Evolutionary conservation across 176 grass and related monocot genomes (phyloP).

Genomic region (Olyra latifolia): DNA sequence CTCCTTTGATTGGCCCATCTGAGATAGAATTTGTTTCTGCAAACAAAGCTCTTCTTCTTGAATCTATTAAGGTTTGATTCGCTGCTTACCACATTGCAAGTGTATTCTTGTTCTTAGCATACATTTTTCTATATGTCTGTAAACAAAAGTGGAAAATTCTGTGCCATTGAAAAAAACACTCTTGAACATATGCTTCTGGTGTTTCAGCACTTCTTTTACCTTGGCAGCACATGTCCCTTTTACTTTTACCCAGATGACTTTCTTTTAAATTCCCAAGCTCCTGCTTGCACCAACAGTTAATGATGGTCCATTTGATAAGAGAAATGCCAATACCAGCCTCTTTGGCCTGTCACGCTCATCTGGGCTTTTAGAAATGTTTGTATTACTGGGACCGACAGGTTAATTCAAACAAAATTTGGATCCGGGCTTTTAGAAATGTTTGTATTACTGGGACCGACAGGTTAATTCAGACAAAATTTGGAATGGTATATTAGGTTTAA

Average conservation of each 20-base stretch:
- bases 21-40: slow-evolving; percentile 49
- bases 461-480: neutral
- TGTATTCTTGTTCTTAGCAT: neutral
- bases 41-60: slow-evolving; percentile 66
- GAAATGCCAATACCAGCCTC: slow-evolving; percentile 9
- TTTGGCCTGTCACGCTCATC: slow-evolving; percentile 24
- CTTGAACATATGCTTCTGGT: neutral
- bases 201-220: neutral
- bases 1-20: slow-evolving; percentile 61
- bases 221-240: neutral
- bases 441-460: neutral
- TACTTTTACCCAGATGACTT: slow-evolving; percentile 14
- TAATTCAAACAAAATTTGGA: too few relatives aligned
- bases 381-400: neutral
- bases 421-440: slow-evolving; percentile 9
- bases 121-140: slow-evolving; percentile 21
- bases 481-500: neutral
- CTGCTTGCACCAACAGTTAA: slow-evolving; percentile 13
- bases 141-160: slow-evolving; percentile 7
- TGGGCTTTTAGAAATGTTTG: neutral
- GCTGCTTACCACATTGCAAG: neutral
- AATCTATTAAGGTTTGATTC: slow-evolving; percentile 72
- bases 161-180: neutral
- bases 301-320: slow-evolving; percentile 8
- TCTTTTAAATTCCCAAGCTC: slow-evolving; percentile 13